Percentiles rank a stretch among this genome's conserved stretches.
These are phyloP conservation scores for Trichoderma atroviride DNA, from an alignment of 2,329 filamentous ascomycete species.

Conservation along the genomic window DNA sequence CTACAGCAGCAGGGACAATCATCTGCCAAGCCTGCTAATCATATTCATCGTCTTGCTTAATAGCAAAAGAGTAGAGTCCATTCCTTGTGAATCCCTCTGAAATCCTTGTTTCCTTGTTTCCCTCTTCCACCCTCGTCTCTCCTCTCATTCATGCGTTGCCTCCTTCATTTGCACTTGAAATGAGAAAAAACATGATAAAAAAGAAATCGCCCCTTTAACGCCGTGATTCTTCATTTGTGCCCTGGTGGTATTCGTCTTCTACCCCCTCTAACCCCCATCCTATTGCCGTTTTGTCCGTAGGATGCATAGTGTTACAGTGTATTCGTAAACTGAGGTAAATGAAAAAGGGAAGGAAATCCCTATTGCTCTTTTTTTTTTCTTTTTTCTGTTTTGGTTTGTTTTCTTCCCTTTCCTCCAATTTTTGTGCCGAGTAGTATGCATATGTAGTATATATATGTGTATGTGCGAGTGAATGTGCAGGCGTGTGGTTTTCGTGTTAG, in stretches of 20 bases:
- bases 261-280: constrained; percentile 3
- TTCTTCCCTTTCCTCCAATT: background rate
- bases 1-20: background rate
- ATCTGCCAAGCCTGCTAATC: background rate
- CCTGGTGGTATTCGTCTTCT: background rate
- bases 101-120: background rate
- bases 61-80: constrained; percentile 5
- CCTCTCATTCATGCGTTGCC: background rate
- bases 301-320: constrained; percentile 20
- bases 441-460: background rate
- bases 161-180: background rate
- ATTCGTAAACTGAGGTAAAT: background rate
- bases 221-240: background rate
- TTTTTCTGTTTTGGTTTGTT: background rate
- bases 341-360: background rate
- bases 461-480: background rate
- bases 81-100: background rate
- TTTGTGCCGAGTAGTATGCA: background rate
- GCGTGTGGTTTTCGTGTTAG: background rate
- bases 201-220: background rate
- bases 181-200: background rate
- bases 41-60: background rate
- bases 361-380: background rate
- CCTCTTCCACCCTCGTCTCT: background rate
- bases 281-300: background rate